Evolutionary conservation across 2,329 filamentous ascomycete species (phyloP), one percentile per base, ranked within the genome.

Genomic region (Cordyceps fumosorosea): DNA sequence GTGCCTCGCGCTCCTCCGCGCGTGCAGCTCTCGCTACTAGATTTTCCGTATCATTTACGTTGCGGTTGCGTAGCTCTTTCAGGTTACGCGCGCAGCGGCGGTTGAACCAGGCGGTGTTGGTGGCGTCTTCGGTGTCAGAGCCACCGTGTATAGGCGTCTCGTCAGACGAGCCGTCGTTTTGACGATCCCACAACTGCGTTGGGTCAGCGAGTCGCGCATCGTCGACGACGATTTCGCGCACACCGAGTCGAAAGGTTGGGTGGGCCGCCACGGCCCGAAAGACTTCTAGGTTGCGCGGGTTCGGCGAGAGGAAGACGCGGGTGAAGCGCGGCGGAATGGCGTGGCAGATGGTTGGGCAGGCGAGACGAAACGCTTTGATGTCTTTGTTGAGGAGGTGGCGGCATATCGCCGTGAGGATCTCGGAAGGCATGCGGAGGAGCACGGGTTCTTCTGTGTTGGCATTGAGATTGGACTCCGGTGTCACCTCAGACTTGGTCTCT

Each of bases 141-240:
- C 6, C 20, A 12, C 34, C 20, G 11, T 42, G 12, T 12, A 42
- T 42, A 1, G 1, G 3, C 8, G 12, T 5, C 2, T 42, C 16
- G 4, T 42, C 37, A 12, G 37, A 16, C 12, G 8, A 18, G 42
- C 18, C 7, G 47, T 32, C 47, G 12, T 34, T 44, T 14, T 18
- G 22, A 10, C 22, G 34, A 37, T 32, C 47, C 3, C 3, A 6
- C 1, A 4, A 16, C 12, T 10, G 6, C 5, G 2, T 3, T 5
- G 47, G 47, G 34, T 53, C 29, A 16, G 12, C 24, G 62, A 61
- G 59, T 24, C 59, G 63, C 7, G 66, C 67, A 56, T 76, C 74
- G 26, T 78, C 73, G 72, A 72, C 78, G 40, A 80, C 69, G 5
- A 79, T 71, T 60, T 80, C 76, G 3, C 54, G 64, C 8, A 80